Base-by-base conservation (phyloP, 2,329 filamentous ascomycete genomes). In the Macrophomina tecta region DNA sequence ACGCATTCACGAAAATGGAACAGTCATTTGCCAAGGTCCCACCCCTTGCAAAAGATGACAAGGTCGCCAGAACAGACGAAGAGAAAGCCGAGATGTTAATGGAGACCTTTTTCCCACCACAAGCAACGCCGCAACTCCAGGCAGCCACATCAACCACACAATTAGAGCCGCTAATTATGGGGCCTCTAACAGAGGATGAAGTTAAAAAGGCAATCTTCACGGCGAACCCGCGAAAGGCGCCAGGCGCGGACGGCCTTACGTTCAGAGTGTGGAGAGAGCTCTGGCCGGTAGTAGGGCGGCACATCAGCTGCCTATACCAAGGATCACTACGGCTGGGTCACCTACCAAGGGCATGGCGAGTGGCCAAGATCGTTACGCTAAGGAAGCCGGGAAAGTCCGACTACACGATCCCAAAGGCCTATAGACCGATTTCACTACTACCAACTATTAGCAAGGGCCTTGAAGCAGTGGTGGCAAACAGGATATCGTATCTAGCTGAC, bases 381-480 rank as follows among this genome's bases (percentile, higher is more conserved):
- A 64, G 68, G 34, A 73, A 73, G 61, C 69, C 68, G 18, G 70
- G 72, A 2, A 72, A 72, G 48, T 67, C 62, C 18, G 70, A 76
- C 55, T 77, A 77, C 60, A 67, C 67, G 32, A 18, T 68, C 1
- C 68, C 70, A 0, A 68, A 70, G 38, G 70, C 72, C 11, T 75
- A 74, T 38, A 67, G 69, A 11, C 73, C 69, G 14, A 76, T 76
- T 46, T 75, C 70, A 55, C 70, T 71, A 2, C 70, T 76, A 0
- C 67, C 64, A 14, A 64, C 70, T 61, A 66, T 71, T n/a, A 68
- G 70, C 11, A 72, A 71, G 52, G 38, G 69, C 38, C 66, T 71
- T 38, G 69, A 71, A 36, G 66, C 52, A 38, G 71, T 72, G 16
- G 64, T 72, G 2, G 71, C 71, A 12, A 55, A 52, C 68, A 48